A percentile compares a stretch with the other conserved stretches of the same genome.
These are phyloP conservation scores for Elymus sibiricus DNA, from an alignment of 176 grass and related monocot species.

Conservation along the genomic window DNA sequence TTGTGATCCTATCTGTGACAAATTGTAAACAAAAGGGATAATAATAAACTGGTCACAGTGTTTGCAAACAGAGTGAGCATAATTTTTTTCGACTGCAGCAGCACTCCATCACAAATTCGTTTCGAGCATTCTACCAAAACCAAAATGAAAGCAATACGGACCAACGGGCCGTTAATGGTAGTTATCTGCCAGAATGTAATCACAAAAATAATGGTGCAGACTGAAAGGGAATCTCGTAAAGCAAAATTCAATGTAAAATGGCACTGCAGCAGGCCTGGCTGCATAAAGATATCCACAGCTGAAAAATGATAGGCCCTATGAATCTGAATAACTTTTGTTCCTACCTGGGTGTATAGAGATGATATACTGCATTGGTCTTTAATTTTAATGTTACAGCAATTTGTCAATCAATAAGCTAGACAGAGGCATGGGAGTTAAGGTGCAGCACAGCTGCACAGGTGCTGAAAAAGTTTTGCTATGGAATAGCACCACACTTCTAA, in stretches of 20 bases:
- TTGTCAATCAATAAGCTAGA: not conserved
- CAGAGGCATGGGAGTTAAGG: not conserved
- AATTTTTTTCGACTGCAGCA: not conserved
- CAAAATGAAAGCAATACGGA: not conserved
- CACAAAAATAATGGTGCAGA: not conserved
- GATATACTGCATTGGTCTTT: not conserved
- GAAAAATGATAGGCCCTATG: not conserved
- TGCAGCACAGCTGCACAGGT: not conserved
- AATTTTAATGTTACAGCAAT: not conserved
- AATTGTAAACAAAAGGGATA: not conserved
- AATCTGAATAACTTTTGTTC: not conserved
- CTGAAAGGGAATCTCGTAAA: not conserved
- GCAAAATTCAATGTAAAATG: not conserved
- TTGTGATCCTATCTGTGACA: constrained; percentile 14
- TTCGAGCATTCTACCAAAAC: not conserved
- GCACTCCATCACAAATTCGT: not conserved
- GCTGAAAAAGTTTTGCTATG: not conserved
- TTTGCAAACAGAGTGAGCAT: not conserved
- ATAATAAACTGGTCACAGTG: not conserved
- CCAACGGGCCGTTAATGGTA: not conserved
- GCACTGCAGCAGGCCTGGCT: not conserved
- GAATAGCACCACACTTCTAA: not conserved
- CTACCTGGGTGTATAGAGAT: not conserved
- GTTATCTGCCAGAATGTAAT: not conserved
- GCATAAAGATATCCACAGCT: not conserved